phyloP scores from a whole-genome alignment of 2,329 filamentous ascomycete species.

The Exophiala aquamarina region DNA sequence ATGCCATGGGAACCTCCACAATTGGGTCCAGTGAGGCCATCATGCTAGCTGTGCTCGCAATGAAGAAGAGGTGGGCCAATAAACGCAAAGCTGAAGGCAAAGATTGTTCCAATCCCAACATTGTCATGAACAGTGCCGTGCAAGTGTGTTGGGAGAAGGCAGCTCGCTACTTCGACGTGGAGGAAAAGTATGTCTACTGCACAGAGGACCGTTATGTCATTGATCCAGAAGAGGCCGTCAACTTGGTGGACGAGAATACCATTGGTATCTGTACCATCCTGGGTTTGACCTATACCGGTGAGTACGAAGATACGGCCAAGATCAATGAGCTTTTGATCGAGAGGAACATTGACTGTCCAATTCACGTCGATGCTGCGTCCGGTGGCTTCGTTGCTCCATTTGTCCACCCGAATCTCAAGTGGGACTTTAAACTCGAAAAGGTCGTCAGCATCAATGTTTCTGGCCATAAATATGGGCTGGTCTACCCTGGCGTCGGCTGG shows the following conservation, averaged over 20 bases:
- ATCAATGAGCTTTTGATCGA: slow-evolving; percentile 84
- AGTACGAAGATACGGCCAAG: slow-evolving; percentile 90
- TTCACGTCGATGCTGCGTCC: slow-evolving; percentile 90
- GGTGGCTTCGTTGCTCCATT: slow-evolving; percentile 94
- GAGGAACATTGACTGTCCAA: slow-evolving; percentile 74
- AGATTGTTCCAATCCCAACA: slow-evolving; percentile 76
- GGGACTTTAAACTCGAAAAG: slow-evolving; percentile 88
- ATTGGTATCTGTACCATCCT: slow-evolving; percentile 93
- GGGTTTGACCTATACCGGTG: slow-evolving; percentile 90
- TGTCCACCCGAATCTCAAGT: slow-evolving; percentile 76
- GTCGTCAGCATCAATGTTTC: slow-evolving; percentile 94
- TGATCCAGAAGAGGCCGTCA: slow-evolving; percentile 61
- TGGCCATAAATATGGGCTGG: slow-evolving; percentile 78
- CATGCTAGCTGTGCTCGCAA: slow-evolving; percentile 64
- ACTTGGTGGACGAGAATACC: slow-evolving; percentile 66
- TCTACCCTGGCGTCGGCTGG: slow-evolving; percentile 95
- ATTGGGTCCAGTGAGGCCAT: slow-evolving; percentile 79
- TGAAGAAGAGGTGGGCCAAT: slow-evolving; percentile 95
- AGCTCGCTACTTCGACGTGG: slow-evolving; percentile 84
- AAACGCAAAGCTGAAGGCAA: slow-evolving; percentile 80
- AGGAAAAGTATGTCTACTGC: slow-evolving; percentile 76
- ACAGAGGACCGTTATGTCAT: slow-evolving; percentile 63
- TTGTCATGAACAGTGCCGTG: slow-evolving; percentile 93
- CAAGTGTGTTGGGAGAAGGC: slow-evolving; percentile 98
- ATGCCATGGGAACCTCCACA: slow-evolving; percentile 81